Evolutionary conservation across 1,284 basidiomycete genomes (phyloP).

Genomic region (Retiboletus fuscus): DNA sequence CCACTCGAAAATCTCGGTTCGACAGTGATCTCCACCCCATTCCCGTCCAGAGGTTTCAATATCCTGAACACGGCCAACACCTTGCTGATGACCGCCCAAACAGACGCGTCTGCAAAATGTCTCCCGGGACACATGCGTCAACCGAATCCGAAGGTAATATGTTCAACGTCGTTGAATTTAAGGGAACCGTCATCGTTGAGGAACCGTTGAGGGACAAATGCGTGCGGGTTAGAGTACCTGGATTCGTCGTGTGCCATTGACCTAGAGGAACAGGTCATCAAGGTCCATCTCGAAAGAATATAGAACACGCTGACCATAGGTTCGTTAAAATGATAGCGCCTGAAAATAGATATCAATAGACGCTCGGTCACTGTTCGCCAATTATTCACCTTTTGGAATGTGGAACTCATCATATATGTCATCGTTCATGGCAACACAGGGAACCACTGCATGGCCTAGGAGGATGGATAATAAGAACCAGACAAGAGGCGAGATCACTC

Average conservation of each 20-base stretch:
- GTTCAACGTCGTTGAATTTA: slow-evolving; percentile 19
- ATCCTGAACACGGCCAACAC: slow-evolving; percentile 33
- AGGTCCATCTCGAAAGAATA: background rate
- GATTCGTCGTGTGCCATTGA: slow-evolving; percentile 33
- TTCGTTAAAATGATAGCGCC: slow-evolving; percentile 31
- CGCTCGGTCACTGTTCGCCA: background rate
- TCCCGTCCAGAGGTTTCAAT: slow-evolving; percentile 25
- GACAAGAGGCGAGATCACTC: background rate
- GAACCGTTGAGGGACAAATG: slow-evolving; percentile 35
- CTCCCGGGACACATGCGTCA: slow-evolving; percentile 30
- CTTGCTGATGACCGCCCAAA: slow-evolving; percentile 32
- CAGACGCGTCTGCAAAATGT: slow-evolving; percentile 23
- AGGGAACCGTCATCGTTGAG: slow-evolving; percentile 26
- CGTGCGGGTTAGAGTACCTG: slow-evolving; percentile 21
- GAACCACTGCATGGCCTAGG: slow-evolving; percentile 29
- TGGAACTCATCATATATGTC: slow-evolving; percentile 23
- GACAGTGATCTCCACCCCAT: slow-evolving; percentile 21
- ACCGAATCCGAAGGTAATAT: slow-evolving; percentile 29
- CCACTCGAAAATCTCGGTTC: slow-evolving; percentile 17
- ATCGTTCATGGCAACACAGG: slow-evolving; percentile 42
- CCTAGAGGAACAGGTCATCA: slow-evolving; percentile 8
- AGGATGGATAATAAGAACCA: background rate
- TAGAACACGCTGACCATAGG: slow-evolving; percentile 23
- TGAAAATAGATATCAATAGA: background rate
- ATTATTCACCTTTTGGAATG: slow-evolving; percentile 33